Evolutionary conservation across 768 basidiomycete species (phyloP), one percentile per base, ranked within the genome.

Genomic region (Lepiota venenata): DNA sequence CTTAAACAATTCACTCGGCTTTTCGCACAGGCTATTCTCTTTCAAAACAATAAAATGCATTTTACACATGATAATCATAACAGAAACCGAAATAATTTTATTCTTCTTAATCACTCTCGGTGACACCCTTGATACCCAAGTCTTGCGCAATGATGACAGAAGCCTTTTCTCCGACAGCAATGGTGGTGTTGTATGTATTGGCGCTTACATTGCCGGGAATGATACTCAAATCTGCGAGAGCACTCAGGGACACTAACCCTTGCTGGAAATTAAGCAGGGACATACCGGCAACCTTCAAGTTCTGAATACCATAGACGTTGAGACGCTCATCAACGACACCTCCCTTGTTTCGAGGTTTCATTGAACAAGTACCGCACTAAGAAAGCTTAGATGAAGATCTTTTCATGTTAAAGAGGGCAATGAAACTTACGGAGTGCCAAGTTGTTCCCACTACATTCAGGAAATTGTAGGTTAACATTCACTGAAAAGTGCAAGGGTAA

Each of bases 341-440:
- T 4, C 76, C 78, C 38, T 74, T 52, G 15, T 79, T 73, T 16
- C 77, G 74, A 2, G 82, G 74, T 62, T 85, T 85, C 85, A 87
- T 87, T 0, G 83, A 78, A 55, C 84, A 86, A 0, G 84, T 87
- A 37, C 84, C 84, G 12, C 83, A 71, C 83, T 85, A 48, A 3
- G 25, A 32, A 35, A 37, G 16, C 9, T n/a, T 36, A 25, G 36
- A 11, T 42, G 14, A 47, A 38, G 18, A 27, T 1, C 16, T 11
- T n/a, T n/a, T 2, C 22, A 16, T 15, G 22, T 47, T 7, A 42
- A 29, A 15, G 7, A 42, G 2, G 8, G 32, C 16, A 40, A 12
- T 12, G 36, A 15, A 12, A 44, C 68, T 45, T 55, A 79, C 78
- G 29, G 75, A 76, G 57, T 80, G 79, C 73, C 74, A 79, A 0